phyloP scores from a whole-genome alignment of 176 grass and related monocot species.

The Zea mays region DNA sequence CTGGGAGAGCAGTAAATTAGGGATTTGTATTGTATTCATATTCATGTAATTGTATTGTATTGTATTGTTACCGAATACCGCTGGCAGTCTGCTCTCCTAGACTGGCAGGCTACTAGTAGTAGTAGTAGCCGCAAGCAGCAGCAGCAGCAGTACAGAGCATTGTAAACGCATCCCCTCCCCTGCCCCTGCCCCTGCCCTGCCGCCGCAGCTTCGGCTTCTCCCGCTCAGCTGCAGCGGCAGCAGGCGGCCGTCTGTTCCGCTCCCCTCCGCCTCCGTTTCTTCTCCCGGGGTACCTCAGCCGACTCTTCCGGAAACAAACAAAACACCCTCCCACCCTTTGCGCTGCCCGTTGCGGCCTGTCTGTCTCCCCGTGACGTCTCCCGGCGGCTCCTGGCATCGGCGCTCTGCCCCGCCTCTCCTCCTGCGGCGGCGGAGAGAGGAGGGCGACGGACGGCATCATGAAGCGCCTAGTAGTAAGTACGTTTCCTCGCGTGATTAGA shows the following conservation, averaged over 20 bases:
- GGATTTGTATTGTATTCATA: too few relatives aligned
- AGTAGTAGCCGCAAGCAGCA: too few relatives aligned
- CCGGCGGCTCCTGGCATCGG: background rate
- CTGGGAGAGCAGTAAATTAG: too few relatives aligned
- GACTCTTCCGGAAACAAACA: background rate
- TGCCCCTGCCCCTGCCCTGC: background rate
- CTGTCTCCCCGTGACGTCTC: background rate
- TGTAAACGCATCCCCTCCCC: slow-evolving; percentile 17
- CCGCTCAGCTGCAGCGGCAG: background rate
- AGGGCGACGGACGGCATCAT: slow-evolving; percentile 54
- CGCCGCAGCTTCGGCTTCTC: background rate
- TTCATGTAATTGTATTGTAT: too few relatives aligned
- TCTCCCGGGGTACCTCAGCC: background rate
- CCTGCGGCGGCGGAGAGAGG: slow-evolving; percentile 20
- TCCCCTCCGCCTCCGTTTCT: background rate
- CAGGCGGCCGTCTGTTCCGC: background rate
- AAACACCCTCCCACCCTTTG: too few relatives aligned
- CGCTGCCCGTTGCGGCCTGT: background rate
- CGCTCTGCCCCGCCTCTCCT: slow-evolving; percentile 18
- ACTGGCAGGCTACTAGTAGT: too few relatives aligned
- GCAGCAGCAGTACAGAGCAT: background rate
- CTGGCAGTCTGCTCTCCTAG: too few relatives aligned
- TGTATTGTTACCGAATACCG: too few relatives aligned
- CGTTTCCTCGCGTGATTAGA: slow-evolving; percentile 44
- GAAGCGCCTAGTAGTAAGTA: slow-evolving; percentile 94